Conservation (phyloP, 2,329 filamentous ascomycete species). For the Penicillium glabrum region DNA sequence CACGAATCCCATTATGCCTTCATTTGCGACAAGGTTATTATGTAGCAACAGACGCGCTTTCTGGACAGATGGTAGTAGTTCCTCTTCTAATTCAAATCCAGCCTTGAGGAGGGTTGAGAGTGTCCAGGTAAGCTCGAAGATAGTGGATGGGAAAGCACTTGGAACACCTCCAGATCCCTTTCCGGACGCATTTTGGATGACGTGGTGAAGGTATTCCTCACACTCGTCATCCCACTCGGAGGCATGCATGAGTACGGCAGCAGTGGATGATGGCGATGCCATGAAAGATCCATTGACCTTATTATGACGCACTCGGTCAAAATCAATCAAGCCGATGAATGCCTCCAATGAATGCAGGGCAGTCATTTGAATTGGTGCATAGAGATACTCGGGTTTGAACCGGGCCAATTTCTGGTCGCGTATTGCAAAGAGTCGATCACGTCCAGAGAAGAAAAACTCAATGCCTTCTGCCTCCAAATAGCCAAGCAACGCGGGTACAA, state of each 20-base stretch:
- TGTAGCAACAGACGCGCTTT: not conserved
- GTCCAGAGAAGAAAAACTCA: not conserved
- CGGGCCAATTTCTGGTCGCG: slow-evolving; percentile 27
- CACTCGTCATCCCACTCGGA: slow-evolving; percentile 34
- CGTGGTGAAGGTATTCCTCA: slow-evolving; percentile 31
- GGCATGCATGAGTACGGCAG: slow-evolving; percentile 37
- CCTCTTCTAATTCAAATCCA: not conserved
- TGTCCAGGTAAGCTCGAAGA: slow-evolving; percentile 31
- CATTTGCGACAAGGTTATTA: not conserved
- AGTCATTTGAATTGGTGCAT: slow-evolving; percentile 27
- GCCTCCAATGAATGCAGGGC: slow-evolving; percentile 42
- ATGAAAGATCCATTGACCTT: slow-evolving; percentile 35
- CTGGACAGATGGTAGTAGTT: not conserved
- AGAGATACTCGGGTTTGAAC: slow-evolving; percentile 30
- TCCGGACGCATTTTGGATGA: slow-evolving; percentile 15
- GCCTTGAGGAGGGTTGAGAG: slow-evolving; percentile 3
- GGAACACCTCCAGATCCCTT: slow-evolving; percentile 19
- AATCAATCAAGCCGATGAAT: slow-evolving; percentile 38
- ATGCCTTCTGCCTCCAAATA: slow-evolving; percentile 18
- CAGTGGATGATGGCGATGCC: slow-evolving; percentile 43
- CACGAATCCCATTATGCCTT: slow-evolving; percentile 22
- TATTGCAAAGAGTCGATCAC: slow-evolving; percentile 8
- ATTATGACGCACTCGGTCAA: slow-evolving; percentile 37
- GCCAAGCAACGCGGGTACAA: slow-evolving; percentile 32
- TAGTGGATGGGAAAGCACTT: slow-evolving; percentile 27